Base-by-base conservation (phyloP, 1,139 yeast genomes). In the Taiozyma sp. region DNA sequence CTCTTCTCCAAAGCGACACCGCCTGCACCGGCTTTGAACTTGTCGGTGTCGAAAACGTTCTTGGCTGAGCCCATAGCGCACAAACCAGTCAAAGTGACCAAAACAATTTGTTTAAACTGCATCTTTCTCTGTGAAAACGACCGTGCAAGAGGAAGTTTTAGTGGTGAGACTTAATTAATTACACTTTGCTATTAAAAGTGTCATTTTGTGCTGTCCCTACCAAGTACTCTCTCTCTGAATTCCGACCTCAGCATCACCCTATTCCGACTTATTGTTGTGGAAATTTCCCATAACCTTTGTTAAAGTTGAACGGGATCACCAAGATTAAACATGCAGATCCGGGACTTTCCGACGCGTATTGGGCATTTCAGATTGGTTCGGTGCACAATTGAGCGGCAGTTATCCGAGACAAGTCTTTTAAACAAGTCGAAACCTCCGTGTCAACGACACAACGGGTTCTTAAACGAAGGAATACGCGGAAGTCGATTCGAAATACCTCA, bases 11-110 rank as follows among this genome's bases (percentile, higher is more conserved):
- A 34, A 8, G 39, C 39, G 5, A 24, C 32, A 22, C 43, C 47
- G 8, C 39, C 30, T 13, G 29, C 30, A n/a, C 43, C 38, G 22
- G 32, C 38, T 41, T 39, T 30, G 48, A 48, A 36, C 24, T 36
- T 16, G 32, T 45, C 29, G 23, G 45, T 7, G 42, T 51, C 51
- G 40, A 48, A 40, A 4, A 51, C 46, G 22, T 42, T 43, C 27
- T 51, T 51, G 12, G 51, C 41, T 6, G 29, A 14, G 6, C 42
- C 46, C 34, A 39, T 39, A n/a, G 28, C 14, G 4, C 23, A 38
- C 7, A 38, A 19, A 8, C 24, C 41, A 38, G 24, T 23, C 14
- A 38, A 16, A 13, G 14, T 22, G 12, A 19, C 24, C 24, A 38
- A 19, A 22, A 38, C 4, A 6, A 22, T 10, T 22, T 38, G 24